Evolutionary conservation across 768 basidiomycete genomes (phyloP).

Genomic region (Leccinum incarnatum): DNA sequence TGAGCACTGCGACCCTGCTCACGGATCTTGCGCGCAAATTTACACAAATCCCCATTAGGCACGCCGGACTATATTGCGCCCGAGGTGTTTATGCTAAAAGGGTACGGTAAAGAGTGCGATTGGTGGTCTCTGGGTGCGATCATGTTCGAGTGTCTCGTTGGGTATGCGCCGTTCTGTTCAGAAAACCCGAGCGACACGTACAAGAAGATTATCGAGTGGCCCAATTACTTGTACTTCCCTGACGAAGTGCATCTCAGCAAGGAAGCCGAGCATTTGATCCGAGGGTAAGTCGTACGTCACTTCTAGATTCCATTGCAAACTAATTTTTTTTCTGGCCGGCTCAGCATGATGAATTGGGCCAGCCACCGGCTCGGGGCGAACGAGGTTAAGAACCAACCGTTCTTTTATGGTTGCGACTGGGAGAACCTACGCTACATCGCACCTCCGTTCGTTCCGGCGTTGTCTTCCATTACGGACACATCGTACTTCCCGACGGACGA

Average conservation of each 20-base stretch:
- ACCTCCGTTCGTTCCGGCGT: slow-evolving; percentile 91
- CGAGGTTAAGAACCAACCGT: slow-evolving; percentile 89
- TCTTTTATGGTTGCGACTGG: slow-evolving; percentile 98
- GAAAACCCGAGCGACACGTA: slow-evolving; percentile 98
- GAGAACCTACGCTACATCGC: slow-evolving; percentile 86
- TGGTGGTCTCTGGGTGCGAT: slow-evolving; percentile 99
- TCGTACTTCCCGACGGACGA: slow-evolving; percentile 98
- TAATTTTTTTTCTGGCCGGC: background rate
- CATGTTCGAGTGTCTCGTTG: slow-evolving; percentile 98
- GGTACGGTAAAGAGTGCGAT: slow-evolving; percentile 98
- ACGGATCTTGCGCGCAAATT: background rate
- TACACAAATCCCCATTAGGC: slow-evolving; percentile 19
- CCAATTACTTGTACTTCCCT: slow-evolving; percentile 86
- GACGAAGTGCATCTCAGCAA: slow-evolving; percentile 92
- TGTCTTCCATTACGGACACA: slow-evolving; percentile 90
- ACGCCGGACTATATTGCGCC: slow-evolving; percentile 77
- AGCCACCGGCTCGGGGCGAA: slow-evolving; percentile 73
- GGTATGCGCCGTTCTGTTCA: slow-evolving; percentile 97
- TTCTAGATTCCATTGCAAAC: background rate
- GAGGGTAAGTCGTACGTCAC: slow-evolving; percentile 50
- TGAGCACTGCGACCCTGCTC: slow-evolving; percentile 10
- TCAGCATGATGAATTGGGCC: slow-evolving; percentile 83
- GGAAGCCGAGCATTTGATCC: slow-evolving; percentile 89
- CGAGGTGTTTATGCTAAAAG: slow-evolving; percentile 95
- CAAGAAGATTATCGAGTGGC: slow-evolving; percentile 98